Base-by-base conservation (phyloP, 1,139 yeast genomes). In the Candida frijolesensis region DNA sequence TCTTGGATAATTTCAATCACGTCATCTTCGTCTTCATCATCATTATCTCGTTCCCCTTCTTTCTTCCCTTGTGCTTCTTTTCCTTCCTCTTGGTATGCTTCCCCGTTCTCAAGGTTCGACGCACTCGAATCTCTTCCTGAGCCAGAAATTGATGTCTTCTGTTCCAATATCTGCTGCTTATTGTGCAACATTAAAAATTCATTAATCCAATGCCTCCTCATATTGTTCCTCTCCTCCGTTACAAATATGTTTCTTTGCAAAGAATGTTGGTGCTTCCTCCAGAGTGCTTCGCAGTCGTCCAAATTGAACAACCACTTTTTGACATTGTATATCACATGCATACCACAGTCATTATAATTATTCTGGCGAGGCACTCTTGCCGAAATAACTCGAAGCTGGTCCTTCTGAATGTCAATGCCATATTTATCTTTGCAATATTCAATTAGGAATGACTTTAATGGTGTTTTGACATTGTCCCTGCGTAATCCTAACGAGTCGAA, bases 341-440 rank as follows among this genome's bases (percentile, higher is more conserved):
- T 83, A 1, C 99, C 99, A 70, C 99, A 95, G 65, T 95, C 99
- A 62, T 92, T 89, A 67, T 85, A 85, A 64, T 95, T 95, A 46
- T 84, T 84, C 63, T 95, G 99, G 54, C 80, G 84, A 0, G 97
- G 97, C 0, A 91, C 96, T 29, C 71, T 63, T 5, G 88, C 87
- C 3, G 75, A 71, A 49, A 74, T 67, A 32, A 76, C 67, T 25
- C 68, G 59, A 15, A 83, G 71, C 45, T 74, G 76, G 4, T 70
- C 66, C n/a, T 74, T 73, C 14, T 71, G 68, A 7, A 89, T 61
- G 0, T 70, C 74, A 2, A 87, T 58, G 0, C 70, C 70, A 56
- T 82, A 78, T 58, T 82, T 84, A 41, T 87, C 94, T 53, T 75
- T 71, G 18, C 96, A 94, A 64, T 87, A 90, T 4, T 79, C 83